Evolutionary conservation across 306 rosid species (phyloP).

Genomic region (Pachyrhizus erosus): DNA sequence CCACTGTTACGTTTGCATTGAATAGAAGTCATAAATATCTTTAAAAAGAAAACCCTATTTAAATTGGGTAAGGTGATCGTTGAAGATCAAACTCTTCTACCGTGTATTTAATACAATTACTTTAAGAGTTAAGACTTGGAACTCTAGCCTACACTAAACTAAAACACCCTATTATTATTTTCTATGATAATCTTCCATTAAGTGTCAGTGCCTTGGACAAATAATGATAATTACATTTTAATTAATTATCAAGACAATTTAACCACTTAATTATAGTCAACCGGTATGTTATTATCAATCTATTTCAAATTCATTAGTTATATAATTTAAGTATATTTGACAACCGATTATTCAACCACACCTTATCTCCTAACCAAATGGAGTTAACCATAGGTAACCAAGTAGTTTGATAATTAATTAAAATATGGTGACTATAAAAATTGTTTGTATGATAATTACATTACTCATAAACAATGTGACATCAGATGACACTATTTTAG

Average conservation of each 20-base stretch:
- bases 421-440: neutral
- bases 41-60: no score
- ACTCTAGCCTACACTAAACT: no score
- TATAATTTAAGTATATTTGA: neutral
- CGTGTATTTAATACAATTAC: no score
- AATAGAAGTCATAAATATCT: no score
- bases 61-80: no score
- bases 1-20: no score
- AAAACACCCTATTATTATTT: no score
- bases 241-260: neutral
- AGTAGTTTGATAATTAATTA: neutral
- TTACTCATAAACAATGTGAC: neutral
- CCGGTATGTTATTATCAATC: neutral
- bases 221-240: neutral
- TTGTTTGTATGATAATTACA: neutral
- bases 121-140: no score
- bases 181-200: neutral
- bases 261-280: neutral
- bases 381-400: neutral
- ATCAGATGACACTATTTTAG: constrained; percentile 6
- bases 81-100: no score
- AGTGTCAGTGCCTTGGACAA: neutral
- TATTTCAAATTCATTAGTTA: neutral
- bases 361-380: neutral
- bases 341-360: neutral